Base-by-base conservation (phyloP, 306 rosid species). In the Cicer bijugum region DNA sequence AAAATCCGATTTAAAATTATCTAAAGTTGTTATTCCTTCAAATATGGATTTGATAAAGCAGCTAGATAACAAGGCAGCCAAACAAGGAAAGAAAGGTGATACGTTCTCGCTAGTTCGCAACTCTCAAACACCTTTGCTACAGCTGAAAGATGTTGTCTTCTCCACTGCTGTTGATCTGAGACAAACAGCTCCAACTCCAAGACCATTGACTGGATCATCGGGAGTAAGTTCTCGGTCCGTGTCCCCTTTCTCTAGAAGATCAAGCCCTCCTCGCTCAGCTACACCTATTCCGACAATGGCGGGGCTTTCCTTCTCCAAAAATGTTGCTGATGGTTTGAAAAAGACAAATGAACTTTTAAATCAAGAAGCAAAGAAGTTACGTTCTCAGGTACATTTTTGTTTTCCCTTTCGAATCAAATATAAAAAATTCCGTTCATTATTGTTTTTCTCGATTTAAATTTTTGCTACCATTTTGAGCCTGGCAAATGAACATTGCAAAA, bases 241-340 rank as follows among this genome's bases (percentile, higher is more conserved):
- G 64, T 94, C 97, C 6, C 99, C 99, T 71, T 87, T 91, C 82
- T 95, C 99, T 1, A 86, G 96, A 82, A 87, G 94, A 81, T 82
- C 96, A 51, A 90, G 96, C 74, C 99, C 97, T 40, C 97, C 97
- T 46, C 99, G 99, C 69, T 95, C 94, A 6, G 97, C 99, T 17
- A 95, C 97, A 0, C 99, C 99, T 55, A 84, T 90, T 81, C 97
- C 99, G 52, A 95, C 99, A 50, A 87, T 92, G 15, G 87, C 96
- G 0, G 99, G 99, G 67, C 97, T 95, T 84, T 90, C 97, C 60
- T 90, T 95, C 83, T 91, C 99, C 11, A 90, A 87, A 84, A 89
- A 87, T 80, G 65, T 82, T 50, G 68, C 87, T 35, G 99, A 91
- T 75, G 83, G 92, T 85, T 82, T 95, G 86, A 95, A 87, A 85